A percentile compares a stretch with the other conserved stretches of the same genome.
phyloP scores from a whole-genome alignment of 192 early-diverging fungal genomes.

The Coemansia sp. region DNA sequence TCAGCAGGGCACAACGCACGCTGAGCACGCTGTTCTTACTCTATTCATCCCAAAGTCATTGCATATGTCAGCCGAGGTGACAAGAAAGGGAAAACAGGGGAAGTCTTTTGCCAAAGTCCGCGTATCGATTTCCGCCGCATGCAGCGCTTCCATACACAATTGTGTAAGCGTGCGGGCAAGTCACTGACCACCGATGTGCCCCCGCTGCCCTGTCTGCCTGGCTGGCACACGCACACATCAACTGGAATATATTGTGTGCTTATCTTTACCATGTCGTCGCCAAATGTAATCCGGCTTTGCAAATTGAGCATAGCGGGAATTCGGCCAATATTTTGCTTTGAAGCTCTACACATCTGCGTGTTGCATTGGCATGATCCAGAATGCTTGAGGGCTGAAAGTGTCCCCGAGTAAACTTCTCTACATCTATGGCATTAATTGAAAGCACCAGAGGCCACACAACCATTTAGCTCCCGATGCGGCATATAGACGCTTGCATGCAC shows the following conservation, averaged over 20 bases:
- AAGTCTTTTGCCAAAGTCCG: not conserved
- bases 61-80: not conserved
- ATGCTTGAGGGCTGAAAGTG: conserved; percentile 20
- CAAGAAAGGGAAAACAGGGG: not conserved
- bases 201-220: too few species aligned
- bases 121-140: not conserved
- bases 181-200: not conserved
- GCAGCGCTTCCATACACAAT: not conserved
- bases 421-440: not conserved
- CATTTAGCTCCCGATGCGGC: not conserved
- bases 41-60: not conserved
- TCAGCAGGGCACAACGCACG: not conserved
- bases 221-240: not conserved
- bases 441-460: not conserved
- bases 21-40: not conserved
- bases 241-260: not conserved
- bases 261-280: conserved; percentile 2
- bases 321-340: conserved; percentile 1
- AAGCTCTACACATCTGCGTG: conserved; percentile 13
- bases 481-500: conserved; percentile 5
- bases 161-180: not conserved
- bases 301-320: conserved; percentile 38
- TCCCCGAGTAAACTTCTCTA: conserved; percentile 46
- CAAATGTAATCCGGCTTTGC: conserved; percentile 20
- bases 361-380: conserved; percentile 38